A percentile compares a stretch with the other conserved stretches of the same genome.
These are phyloP conservation scores for Diutina neorugosa DNA, from an alignment of 1,139 yeast genomes.

Conservation along the genomic window DNA sequence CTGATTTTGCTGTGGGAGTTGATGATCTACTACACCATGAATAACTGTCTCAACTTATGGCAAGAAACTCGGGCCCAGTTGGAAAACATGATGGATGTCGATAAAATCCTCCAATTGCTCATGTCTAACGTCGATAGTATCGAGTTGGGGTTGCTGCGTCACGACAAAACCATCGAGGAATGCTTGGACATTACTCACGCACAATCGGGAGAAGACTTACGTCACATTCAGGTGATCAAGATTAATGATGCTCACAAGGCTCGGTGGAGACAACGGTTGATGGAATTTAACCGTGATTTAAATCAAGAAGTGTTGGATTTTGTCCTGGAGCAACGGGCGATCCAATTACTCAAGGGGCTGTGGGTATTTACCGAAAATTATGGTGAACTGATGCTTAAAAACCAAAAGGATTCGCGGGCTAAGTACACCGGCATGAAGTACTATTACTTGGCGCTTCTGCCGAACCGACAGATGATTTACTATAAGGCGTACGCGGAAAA, in stretches of 20 bases:
- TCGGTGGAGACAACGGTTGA: constrained; percentile 26
- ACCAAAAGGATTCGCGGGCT: constrained; percentile 14
- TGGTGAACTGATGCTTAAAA: constrained; percentile 26
- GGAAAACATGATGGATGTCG: constrained; percentile 32
- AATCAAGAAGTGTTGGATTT: constrained; percentile 55
- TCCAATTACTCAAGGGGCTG: constrained; percentile 63
- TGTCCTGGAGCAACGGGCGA: constrained; percentile 68
- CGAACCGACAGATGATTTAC: constrained; percentile 53
- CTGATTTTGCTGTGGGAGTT: constrained; percentile 44
- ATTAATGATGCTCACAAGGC: constrained; percentile 22
- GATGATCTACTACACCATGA: constrained; percentile 44
- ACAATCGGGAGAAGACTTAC: constrained; percentile 36
- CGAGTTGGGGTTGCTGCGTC: constrained; percentile 17
- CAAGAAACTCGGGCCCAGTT: constrained; percentile 48
- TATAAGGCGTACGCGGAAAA: constrained; percentile 47
- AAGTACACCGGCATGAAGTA: constrained; percentile 17
- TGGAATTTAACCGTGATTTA: constrained; percentile 39
- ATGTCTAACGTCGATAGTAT: constrained; percentile 18
- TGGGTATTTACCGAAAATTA: constrained; percentile 74
- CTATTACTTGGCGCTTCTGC: constrained; percentile 55
- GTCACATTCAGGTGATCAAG: constrained; percentile 40
- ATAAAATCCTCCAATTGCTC: constrained; percentile 32
- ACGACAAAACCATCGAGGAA: constrained; percentile 23
- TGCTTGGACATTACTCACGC: constrained; percentile 32
- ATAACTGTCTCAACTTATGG: constrained; percentile 55